phyloP scores from a whole-genome alignment of 805 yeast genomes.

The Suhomyces faveliae region DNA sequence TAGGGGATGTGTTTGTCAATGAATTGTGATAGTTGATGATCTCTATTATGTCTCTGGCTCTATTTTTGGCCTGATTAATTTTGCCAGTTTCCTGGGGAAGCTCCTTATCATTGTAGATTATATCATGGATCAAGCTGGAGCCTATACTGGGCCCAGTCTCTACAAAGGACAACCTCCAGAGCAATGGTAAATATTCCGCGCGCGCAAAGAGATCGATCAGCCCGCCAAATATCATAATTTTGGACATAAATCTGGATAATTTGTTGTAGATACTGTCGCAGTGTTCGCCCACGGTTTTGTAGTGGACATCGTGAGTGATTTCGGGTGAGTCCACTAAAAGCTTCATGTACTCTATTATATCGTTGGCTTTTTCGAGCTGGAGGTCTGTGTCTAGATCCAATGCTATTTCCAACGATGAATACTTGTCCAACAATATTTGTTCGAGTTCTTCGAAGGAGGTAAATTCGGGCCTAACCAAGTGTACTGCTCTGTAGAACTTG shows the following conservation, averaged over 20 bases:
- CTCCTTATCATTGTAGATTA: conserved; percentile 17
- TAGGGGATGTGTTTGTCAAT: conserved; percentile 6
- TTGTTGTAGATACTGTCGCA: conserved; percentile 22
- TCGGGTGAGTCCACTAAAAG: conserved; percentile 36
- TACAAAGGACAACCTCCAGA: conserved; percentile 32
- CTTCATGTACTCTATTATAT: conserved; percentile 30
- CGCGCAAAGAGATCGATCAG: conserved; percentile 22
- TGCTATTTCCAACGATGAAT: conserved; percentile 18
- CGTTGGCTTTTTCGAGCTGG: conserved; percentile 21
- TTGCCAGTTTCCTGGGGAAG: conserved; percentile 4
- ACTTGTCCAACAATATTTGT: conserved; percentile 26
- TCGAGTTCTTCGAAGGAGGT: conserved; percentile 27
- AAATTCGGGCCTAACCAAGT: conserved; percentile 22
- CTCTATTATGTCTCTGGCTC: conserved; percentile 29
- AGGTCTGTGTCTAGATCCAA: conserved; percentile 10
- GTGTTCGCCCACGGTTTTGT: conserved; percentile 7
- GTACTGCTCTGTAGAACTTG: conserved; percentile 26
- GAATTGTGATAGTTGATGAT: conserved; percentile 23
- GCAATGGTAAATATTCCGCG: conserved; percentile 32
- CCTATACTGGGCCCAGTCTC: conserved; percentile 17
- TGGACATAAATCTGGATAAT: conserved; percentile 28
- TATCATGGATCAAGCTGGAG: conserved; percentile 23
- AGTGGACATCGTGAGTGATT: conserved; percentile 7
- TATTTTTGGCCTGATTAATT: conserved; percentile 22
- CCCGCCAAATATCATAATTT: conserved; percentile 24